A percentile compares a stretch with the other conserved stretches of the same genome.
Evolutionary conservation across 192 early-diverging fungal species (phyloP).

Genomic region (Phycomyces nitens): DNA sequence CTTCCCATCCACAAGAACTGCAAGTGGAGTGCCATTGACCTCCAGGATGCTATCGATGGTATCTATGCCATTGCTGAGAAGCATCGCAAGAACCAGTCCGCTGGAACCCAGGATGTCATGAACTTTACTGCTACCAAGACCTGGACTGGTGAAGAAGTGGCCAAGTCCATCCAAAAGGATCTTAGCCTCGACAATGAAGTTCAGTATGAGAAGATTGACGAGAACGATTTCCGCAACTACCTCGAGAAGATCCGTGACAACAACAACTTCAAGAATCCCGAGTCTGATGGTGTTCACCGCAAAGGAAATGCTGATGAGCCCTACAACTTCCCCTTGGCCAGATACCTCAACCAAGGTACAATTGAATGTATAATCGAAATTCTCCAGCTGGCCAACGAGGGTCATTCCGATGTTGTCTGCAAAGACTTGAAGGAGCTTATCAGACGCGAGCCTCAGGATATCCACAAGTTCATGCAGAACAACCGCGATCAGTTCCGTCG

Average conservation of each 20-base stretch:
- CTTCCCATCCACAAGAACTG: slow-evolving; percentile 19
- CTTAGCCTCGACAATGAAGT: background rate
- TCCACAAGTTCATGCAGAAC: slow-evolving; percentile 12
- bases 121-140: slow-evolving; percentile 3
- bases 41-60: slow-evolving; percentile 21
- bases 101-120: background rate
- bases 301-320: slow-evolving; percentile 5
- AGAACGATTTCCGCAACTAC: background rate
- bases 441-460: slow-evolving; percentile 6
- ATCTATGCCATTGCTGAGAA: slow-evolving; percentile 6
- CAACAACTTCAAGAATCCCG: slow-evolving; percentile 15
- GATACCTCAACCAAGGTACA: slow-evolving; percentile 16
- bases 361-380: slow-evolving; percentile 22
- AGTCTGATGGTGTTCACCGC: background rate
- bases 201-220: background rate
- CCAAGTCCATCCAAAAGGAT: slow-evolving; percentile 12
- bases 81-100: background rate
- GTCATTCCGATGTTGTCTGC: slow-evolving; percentile 4
- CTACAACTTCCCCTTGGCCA: slow-evolving; percentile 23
- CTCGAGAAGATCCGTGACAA: slow-evolving; percentile 14
- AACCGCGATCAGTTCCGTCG: slow-evolving; percentile 18
- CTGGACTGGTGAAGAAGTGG: slow-evolving; percentile 2
- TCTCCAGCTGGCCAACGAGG: slow-evolving; percentile 12
- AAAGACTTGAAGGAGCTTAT: slow-evolving; percentile 16
- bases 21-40: slow-evolving; percentile 21